Evolutionary conservation across 345 rosid species (phyloP), one percentile per base, ranked within the genome.

Genomic region (Sonneratia caseolaris): DNA sequence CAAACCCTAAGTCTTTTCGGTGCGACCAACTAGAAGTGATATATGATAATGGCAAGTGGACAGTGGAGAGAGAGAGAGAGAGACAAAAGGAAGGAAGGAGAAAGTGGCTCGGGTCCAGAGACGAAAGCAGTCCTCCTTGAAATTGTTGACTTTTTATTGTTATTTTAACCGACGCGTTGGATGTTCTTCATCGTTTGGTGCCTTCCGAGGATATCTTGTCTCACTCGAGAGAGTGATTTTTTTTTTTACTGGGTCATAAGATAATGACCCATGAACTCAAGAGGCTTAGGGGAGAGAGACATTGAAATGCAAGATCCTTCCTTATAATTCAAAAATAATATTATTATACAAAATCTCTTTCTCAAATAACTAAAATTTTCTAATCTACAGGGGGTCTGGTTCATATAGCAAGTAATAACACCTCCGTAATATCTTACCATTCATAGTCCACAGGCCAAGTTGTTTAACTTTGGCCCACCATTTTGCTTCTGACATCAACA

Each of bases 181-280:
- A 70, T 70, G 61, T 70, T 48, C 24, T 19, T 48, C 9, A 4
- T 70, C 36, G 35, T 22, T 68, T 43, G 55, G 53, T 68, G 32
- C 56, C n/a, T 62, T 4, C 55, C 70, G 47, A 68, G 55, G 70
- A 43, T 68, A 55, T 68, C 22, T n/a, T 68, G 70, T 68, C 70
- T 68, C 70, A 22, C 13, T 43, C 2, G 9, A 65, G 45, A 9
- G 45, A 3, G 45, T 42, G 45, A 4, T 42, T 42, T 42, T 27
- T 27, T 27, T 27, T 27, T 27, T 27, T 27, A 0, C 1, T 27
- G 32, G 32, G 32, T 27, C 32, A 27, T 27, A 27, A 27, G 32
- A 27, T 27, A 27, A 27, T 27, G 32, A 27, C 1, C 0, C 32
- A 27, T 27, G 32, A 27, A 27, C 32, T 27, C 32, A 27, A 27